A percentile compares a stretch with the other conserved stretches of the same genome.
Conservation (phyloP, 2,329 filamentous ascomycete species). For the Colletotrichum liaoningense region DNA sequence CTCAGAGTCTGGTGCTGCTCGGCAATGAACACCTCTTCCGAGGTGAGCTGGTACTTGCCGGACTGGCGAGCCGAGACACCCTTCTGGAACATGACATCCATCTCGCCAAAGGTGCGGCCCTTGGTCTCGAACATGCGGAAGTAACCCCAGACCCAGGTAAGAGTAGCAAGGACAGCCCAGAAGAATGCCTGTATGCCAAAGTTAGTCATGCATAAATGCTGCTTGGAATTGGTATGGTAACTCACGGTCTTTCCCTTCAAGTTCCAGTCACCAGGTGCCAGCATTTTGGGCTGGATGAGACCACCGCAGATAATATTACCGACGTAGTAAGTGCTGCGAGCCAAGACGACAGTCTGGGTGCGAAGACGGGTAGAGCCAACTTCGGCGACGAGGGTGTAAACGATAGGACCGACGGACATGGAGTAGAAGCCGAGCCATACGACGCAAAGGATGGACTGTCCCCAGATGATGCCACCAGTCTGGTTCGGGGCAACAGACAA, state of each 20-base stretch:
- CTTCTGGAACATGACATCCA: slow-evolving; percentile 56
- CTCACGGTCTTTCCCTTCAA: slow-evolving; percentile 51
- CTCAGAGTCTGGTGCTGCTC: slow-evolving; percentile 14
- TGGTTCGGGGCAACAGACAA: slow-evolving; percentile 51
- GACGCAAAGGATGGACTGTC: slow-evolving; percentile 53
- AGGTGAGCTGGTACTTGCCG: slow-evolving; percentile 47
- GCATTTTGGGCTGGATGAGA: slow-evolving; percentile 50
- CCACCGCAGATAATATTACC: slow-evolving; percentile 54
- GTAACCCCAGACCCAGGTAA: slow-evolving; percentile 54
- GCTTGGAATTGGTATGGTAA: slow-evolving; percentile 14
- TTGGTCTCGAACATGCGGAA: slow-evolving; percentile 59
- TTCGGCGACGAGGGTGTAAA: slow-evolving; percentile 58
- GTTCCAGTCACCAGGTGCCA: slow-evolving; percentile 53
- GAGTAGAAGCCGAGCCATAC: slow-evolving; percentile 58
- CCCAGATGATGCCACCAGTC: slow-evolving; percentile 49
- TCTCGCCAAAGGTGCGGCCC: slow-evolving; percentile 56
- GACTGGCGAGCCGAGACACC: slow-evolving; percentile 52
- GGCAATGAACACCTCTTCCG: slow-evolving; percentile 45
- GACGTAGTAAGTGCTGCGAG: slow-evolving; percentile 53
- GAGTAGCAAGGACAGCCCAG: slow-evolving; percentile 50
- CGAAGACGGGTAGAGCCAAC: slow-evolving; percentile 57
- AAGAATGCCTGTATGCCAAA: slow-evolving; percentile 50
- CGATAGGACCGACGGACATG: slow-evolving; percentile 56
- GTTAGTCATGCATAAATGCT: slow-evolving; percentile 18
- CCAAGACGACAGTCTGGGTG: slow-evolving; percentile 58